Evolutionary conservation across 768 basidiomycete genomes (phyloP).

Genomic region (Coprinopsis marcescibilis): DNA sequence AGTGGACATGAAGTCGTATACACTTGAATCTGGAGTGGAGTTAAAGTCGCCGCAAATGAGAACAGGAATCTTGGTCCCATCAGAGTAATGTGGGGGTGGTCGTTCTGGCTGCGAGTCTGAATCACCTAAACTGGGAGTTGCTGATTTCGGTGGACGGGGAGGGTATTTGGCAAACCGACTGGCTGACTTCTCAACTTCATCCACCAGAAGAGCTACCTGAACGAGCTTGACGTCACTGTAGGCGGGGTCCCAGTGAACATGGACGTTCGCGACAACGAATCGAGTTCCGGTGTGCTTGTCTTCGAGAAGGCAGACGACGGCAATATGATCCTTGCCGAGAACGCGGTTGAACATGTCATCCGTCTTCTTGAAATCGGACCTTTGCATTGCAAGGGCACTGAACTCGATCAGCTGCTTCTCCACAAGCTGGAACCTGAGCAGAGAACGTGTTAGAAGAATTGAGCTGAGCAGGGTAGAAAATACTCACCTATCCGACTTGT

Average conservation of each 20-base stretch:
- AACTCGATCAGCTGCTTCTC: conserved; percentile 95
- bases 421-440: conserved; percentile 77
- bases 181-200: conserved; percentile 89
- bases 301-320: conserved; percentile 82
- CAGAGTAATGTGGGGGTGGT: conserved; percentile 65
- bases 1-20: conserved; percentile 83
- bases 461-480: conserved; percentile 7
- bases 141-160: conserved; percentile 37
- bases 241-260: conserved; percentile 89
- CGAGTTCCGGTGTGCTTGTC: conserved; percentile 82
- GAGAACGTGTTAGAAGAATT: conserved; percentile 11
- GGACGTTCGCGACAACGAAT: conserved; percentile 83
- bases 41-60: conserved; percentile 97
- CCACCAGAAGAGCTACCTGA: conserved; percentile 86
- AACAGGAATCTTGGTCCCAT: conserved; percentile 85
- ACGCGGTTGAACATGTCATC: conserved; percentile 99
- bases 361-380: conserved; percentile 92
- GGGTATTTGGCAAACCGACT: conserved; percentile 82
- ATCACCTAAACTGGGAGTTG: conserved; percentile 1
- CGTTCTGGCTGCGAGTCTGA: conserved; percentile 27
- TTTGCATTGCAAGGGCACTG: conserved; percentile 86
- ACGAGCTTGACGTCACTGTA: conserved; percentile 97
- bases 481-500: conserved; percentile 80
- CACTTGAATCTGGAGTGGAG: conserved; percentile 78
- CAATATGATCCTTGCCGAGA: conserved; percentile 90